Evolutionary conservation across 2,329 filamentous ascomycete genomes (phyloP).

Genomic region (Colletotrichum orchidophilum): DNA sequence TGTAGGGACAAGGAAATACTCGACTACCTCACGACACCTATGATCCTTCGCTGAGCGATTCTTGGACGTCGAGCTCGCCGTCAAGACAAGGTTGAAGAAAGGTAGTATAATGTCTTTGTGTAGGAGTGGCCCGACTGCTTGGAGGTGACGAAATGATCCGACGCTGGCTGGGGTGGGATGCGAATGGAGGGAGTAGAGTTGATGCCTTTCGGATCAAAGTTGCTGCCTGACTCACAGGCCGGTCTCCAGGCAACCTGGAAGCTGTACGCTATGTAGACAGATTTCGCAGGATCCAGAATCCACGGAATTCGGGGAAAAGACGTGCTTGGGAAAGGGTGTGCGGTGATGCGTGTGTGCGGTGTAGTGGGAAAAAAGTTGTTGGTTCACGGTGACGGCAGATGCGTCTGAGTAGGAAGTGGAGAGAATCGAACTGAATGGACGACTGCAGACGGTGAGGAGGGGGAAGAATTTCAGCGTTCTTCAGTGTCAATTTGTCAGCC

Average conservation of each 20-base stretch:
- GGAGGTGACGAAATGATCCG: constrained; percentile 26
- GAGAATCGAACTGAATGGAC: constrained; percentile 30
- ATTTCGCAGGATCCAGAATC: constrained; percentile 18
- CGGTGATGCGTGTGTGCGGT: constrained; percentile 7
- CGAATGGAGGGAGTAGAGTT: constrained; percentile 31
- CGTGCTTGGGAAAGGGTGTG: constrained; percentile 26
- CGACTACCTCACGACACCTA: background rate
- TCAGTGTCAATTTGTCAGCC: constrained; percentile 34
- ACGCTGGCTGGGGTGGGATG: constrained; percentile 28
- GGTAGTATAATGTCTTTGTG: background rate
- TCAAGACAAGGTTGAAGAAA: background rate
- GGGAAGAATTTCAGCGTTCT: constrained; percentile 34
- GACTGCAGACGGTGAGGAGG: constrained; percentile 31
- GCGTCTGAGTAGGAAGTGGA: constrained; percentile 27
- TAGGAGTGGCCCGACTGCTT: background rate
- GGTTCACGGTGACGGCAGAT: constrained; percentile 13
- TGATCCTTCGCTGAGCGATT: constrained; percentile 1
- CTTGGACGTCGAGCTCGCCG: background rate
- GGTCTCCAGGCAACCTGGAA: constrained; percentile 16
- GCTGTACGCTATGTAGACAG: background rate
- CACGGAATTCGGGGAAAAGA: constrained; percentile 18
- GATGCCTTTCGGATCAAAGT: constrained; percentile 38
- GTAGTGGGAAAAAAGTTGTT: constrained; percentile 1
- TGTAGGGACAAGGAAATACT: background rate
- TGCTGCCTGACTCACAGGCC: constrained; percentile 46